Evolutionary conservation across 2,329 filamentous ascomycete species (phyloP), one percentile per base, ranked within the genome.

Genomic region (Cercospora sp.): DNA sequence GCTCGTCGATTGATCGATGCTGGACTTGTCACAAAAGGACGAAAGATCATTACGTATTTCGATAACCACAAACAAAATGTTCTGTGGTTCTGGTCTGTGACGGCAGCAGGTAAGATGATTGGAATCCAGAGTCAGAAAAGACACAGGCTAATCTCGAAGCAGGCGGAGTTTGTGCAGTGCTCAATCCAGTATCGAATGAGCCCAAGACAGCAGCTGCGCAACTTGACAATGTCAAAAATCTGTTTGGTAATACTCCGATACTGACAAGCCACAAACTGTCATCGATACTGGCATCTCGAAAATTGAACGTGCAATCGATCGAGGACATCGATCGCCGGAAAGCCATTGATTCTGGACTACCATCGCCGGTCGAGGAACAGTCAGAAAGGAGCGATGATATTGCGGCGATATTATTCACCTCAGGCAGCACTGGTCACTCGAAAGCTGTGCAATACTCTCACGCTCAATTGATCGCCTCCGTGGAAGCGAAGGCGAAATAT

Each of bases 31-130:
- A 55, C 65, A 18, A 61, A 66, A 26, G 66, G 71, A 18, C 31
- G 60, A 36, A 68, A 53, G 7, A 63, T 69, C 12, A 62, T 72
- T 20, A 69, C 78, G 1, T 78, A 82, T 66, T 79, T 82, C 36
- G 72, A 80, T 20, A 72, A 73, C n/a, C 78, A 82, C 40, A 60
- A 73, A 57, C 78, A 82, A 26, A 77, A 73, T 28, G 77, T 82
- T 5, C 60, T 77, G 12, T 83, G 80, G 81, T 80, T 82, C 65
- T 83, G 81, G 81, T 72, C 79, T 2, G 74, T 77, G 2, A 68
- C 80, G 2, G 68, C 75, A n/a, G 80, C 80, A 1, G 61, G 61
- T 57, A 51, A 26, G 36, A 13, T 5, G 5, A 20, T 12, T 48
- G 10, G 5, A 9, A 8, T 13, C 33, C 26, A 31, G 23, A n/a